A percentile compares a stretch with the other conserved stretches of the same genome.
Conservation (phyloP, 805 yeast genomes). For the Hanseniaspora hatyaiensis region DNA sequence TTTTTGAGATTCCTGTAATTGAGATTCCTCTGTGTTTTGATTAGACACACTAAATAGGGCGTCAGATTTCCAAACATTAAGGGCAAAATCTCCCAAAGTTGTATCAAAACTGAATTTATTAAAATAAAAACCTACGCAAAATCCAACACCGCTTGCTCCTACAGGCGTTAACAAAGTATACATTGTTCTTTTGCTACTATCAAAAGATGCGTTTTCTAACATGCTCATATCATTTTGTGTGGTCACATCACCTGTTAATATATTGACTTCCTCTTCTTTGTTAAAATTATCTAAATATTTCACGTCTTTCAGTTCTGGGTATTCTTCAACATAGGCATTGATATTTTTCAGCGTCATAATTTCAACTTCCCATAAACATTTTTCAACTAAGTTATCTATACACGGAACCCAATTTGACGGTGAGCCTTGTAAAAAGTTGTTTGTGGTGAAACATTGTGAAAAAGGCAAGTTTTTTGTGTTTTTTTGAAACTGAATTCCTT, state of each 20-base stretch:
- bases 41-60: no score
- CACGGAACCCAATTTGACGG: slow-evolving; percentile 99
- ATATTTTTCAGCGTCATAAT: slow-evolving; percentile 68
- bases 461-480: slow-evolving; percentile 32
- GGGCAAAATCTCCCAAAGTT: slow-evolving; percentile 35
- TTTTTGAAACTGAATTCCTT: slow-evolving; percentile 53
- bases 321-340: slow-evolving; percentile 22
- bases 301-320: slow-evolving; percentile 23
- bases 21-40: no score
- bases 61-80: slow-evolving; percentile 9
- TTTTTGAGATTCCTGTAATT: no score
- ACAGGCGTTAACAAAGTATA: slow-evolving; percentile 73
- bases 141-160: slow-evolving; percentile 88
- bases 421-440: slow-evolving; percentile 63
- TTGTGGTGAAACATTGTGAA: slow-evolving; percentile 83
- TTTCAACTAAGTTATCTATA: slow-evolving; percentile 75
- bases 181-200: slow-evolving; percentile 34
- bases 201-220: slow-evolving; percentile 26
- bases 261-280: background rate
- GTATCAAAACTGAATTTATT: slow-evolving; percentile 34
- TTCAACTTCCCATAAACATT: slow-evolving; percentile 85
- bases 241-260: slow-evolving; percentile 12
- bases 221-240: slow-evolving; percentile 21
- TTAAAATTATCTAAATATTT: slow-evolving; percentile 30
- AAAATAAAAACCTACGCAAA: slow-evolving; percentile 78